These are phyloP conservation scores for Cadophora malorum DNA, from an alignment of 2,329 filamentous ascomycete genomes.

Conservation along the genomic window DNA sequence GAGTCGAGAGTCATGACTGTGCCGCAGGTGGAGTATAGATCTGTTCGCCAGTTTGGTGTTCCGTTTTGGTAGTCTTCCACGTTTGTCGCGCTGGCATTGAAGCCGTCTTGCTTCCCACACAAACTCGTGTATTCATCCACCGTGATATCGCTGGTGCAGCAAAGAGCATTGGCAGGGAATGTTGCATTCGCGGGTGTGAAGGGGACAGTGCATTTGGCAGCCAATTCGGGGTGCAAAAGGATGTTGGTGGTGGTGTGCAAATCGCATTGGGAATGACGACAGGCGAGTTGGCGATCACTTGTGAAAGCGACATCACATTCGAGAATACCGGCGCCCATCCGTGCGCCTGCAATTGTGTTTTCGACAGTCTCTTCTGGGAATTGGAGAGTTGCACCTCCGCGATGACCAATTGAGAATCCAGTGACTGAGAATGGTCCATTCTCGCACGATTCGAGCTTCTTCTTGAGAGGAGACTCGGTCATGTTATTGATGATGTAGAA, in stretches of 20 bases:
- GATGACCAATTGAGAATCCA: conserved; percentile 33
- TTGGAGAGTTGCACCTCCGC: conserved; percentile 34
- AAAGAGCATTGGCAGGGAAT: conserved; percentile 29
- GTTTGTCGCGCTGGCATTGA: conserved; percentile 33
- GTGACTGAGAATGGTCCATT: conserved; percentile 29
- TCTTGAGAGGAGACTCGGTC: conserved; percentile 32
- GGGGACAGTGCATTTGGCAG: conserved; percentile 31
- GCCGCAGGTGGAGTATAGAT: conserved; percentile 36
- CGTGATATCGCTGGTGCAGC: conserved; percentile 38
- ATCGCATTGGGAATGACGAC: conserved; percentile 37
- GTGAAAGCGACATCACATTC: conserved; percentile 39
- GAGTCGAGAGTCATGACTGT: conserved; percentile 33
- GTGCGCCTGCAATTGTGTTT: conserved; percentile 31
- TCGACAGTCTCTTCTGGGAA: conserved; percentile 36
- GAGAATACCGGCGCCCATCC: conserved; percentile 35
- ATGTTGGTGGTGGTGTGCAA: conserved; percentile 37
- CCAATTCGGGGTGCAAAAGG: conserved; percentile 28
- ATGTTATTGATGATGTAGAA: conserved; percentile 37
- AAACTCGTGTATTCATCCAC: conserved; percentile 31
- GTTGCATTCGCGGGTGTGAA: conserved; percentile 32
- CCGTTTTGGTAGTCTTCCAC: conserved; percentile 32
- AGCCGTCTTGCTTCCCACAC: conserved; percentile 36
- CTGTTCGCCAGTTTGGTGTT: conserved; percentile 33
- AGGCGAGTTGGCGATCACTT: conserved; percentile 34
- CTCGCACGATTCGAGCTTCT: conserved; percentile 33